A percentile compares a stretch with the other conserved stretches of the same genome.
Conservation (phyloP, 495 filamentous ascomycete genomes). For the Viridothelium virens region DNA sequence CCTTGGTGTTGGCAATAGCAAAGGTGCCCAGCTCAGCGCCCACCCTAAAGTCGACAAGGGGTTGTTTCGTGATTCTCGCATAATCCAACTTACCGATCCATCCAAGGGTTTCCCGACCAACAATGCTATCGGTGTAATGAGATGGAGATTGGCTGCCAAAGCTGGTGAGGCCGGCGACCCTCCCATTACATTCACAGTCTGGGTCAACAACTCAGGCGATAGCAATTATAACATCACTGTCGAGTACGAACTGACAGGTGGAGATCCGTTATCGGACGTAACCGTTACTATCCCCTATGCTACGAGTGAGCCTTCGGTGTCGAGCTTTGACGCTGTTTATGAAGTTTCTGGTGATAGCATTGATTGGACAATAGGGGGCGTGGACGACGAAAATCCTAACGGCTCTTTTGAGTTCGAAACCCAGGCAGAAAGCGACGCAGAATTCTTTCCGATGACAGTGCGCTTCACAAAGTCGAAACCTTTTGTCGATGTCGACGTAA, state of each 20-base stretch:
- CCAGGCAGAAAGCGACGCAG: conserved; percentile 70
- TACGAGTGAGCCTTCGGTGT: conserved; percentile 75
- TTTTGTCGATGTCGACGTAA: conserved; percentile 85
- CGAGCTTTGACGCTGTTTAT: conserved; percentile 86
- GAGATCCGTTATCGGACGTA: conserved; percentile 71
- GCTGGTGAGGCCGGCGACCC: conserved; percentile 62
- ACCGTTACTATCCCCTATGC: conserved; percentile 77
- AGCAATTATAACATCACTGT: conserved; percentile 76
- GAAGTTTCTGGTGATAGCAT: conserved; percentile 89
- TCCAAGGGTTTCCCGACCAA: conserved; percentile 85
- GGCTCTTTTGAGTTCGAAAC: conserved; percentile 94
- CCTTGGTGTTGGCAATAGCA: conserved; percentile 61
- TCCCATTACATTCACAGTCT: conserved; percentile 90
- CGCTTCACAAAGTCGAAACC: conserved; percentile 79
- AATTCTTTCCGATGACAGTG: conserved; percentile 96
- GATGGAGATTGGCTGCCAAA: conserved; percentile 74
- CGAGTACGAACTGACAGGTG: conserved; percentile 84
- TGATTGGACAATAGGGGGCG: conserved; percentile 81
- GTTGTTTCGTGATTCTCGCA: conserved; percentile 66
- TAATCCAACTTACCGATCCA: conserved; percentile 76
- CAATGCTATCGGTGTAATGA: conserved; percentile 77
- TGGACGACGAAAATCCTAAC: conserved; percentile 69
- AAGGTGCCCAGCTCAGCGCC: conserved; percentile 79
- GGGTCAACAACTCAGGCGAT: conserved; percentile 79
- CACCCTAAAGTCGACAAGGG: conserved; percentile 91